Conservation (phyloP, 331 rosid species). For the Dryas integrifolia region DNA sequence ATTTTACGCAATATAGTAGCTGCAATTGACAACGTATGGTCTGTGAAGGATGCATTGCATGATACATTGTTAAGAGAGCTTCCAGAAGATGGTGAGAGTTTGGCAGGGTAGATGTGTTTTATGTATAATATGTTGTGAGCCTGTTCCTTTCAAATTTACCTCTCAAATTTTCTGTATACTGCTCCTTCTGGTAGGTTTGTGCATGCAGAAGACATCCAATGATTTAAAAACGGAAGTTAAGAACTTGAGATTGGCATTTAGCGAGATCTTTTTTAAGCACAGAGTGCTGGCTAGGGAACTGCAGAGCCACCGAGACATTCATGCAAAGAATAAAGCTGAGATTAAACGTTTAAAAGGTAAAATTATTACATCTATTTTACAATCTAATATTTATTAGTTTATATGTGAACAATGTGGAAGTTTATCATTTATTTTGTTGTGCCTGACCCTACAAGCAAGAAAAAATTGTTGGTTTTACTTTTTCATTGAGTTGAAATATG, state of each 20-base stretch:
- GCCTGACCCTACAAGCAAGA: no score
- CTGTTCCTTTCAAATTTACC: constrained; percentile 13
- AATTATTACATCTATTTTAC: background rate
- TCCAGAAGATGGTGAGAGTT: constrained; percentile 61
- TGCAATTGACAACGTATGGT: constrained; percentile 50
- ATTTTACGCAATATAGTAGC: constrained; percentile 43
- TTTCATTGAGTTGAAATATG: no score
- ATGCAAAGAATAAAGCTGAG: constrained; percentile 63
- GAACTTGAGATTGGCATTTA: constrained; percentile 60
- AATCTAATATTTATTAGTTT: background rate
- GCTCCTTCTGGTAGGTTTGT: constrained; percentile 53
- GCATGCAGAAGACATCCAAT: constrained; percentile 45
- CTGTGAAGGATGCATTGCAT: constrained; percentile 58
- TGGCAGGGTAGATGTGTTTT: constrained; percentile 17
- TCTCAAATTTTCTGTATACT: constrained; percentile 34
- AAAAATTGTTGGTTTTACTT: no score
- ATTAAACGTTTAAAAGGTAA: constrained; percentile 61
- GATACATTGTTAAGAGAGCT: constrained; percentile 45
- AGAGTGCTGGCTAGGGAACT: constrained; percentile 54
- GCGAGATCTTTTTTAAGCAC: constrained; percentile 61
- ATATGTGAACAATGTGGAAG: no score
- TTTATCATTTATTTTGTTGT: no score
- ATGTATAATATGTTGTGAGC: constrained; percentile 6
- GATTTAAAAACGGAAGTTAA: constrained; percentile 49
- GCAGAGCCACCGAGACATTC: constrained; percentile 54